Evolutionary conservation across 2,329 filamentous ascomycete species (phyloP).

Genomic region (Aspergillus hiratsukae): DNA sequence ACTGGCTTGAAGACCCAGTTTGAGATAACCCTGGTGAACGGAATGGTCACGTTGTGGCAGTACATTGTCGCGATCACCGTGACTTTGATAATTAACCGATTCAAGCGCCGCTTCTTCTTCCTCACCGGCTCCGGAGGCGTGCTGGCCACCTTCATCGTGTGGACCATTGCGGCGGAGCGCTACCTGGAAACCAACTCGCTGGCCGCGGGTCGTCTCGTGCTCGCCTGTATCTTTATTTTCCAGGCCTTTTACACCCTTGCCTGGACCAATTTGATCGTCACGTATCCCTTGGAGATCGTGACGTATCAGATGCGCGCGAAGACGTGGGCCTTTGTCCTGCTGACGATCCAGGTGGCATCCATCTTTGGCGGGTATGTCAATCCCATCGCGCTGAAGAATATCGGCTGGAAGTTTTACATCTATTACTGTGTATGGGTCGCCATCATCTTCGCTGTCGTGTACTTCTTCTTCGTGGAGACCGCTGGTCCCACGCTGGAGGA

Average conservation of each 20-base stretch:
- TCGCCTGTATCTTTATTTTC: slow-evolving; percentile 44
- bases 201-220: slow-evolving; percentile 30
- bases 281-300: slow-evolving; percentile 42
- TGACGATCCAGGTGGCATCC: slow-evolving; percentile 29
- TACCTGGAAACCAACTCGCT: slow-evolving; percentile 20
- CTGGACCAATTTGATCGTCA: slow-evolving; percentile 44
- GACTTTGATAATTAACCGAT: slow-evolving; percentile 33
- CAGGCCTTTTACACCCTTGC: slow-evolving; percentile 41
- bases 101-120: slow-evolving; percentile 38
- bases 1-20: slow-evolving; percentile 36
- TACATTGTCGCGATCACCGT: slow-evolving; percentile 40
- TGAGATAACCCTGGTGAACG: slow-evolving; percentile 40
- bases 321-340: slow-evolving; percentile 38
- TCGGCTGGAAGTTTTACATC: slow-evolving; percentile 27
- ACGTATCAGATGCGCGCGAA: slow-evolving; percentile 43
- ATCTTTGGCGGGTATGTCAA: slow-evolving; percentile 24
- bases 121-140: slow-evolving; percentile 36
- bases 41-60: slow-evolving; percentile 38
- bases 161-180: slow-evolving; percentile 49
- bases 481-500: slow-evolving; percentile 30
- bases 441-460: slow-evolving; percentile 30
- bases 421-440: slow-evolving; percentile 22
- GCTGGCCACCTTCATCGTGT: slow-evolving; percentile 43
- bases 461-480: slow-evolving; percentile 34
- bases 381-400: slow-evolving; percentile 21